Conservation (phyloP, 2,329 filamentous ascomycete species). For the Alternaria metachromatica region DNA sequence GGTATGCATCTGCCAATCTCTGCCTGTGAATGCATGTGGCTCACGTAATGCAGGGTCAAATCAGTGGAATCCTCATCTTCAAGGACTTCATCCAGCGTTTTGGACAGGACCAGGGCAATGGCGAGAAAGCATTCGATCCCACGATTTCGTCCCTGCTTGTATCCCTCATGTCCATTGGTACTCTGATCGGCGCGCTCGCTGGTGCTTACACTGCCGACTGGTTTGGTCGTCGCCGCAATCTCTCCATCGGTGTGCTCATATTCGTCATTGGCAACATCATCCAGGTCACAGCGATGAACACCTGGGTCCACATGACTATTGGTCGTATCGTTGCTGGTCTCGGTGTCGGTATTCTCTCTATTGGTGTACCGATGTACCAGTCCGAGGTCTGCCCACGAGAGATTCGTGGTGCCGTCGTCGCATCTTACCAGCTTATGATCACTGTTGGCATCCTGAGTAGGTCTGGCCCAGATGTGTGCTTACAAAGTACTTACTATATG, state of each 20-base stretch:
- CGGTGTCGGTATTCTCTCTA: constrained; percentile 54
- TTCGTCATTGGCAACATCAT: constrained; percentile 54
- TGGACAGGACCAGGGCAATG: constrained; percentile 54
- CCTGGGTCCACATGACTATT: constrained; percentile 58
- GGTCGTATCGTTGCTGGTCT: constrained; percentile 53
- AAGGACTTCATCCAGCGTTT: constrained; percentile 65
- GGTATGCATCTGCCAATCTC: constrained; percentile 32
- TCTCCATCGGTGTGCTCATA: constrained; percentile 57
- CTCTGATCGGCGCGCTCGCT: constrained; percentile 50
- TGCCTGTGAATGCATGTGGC: background rate
- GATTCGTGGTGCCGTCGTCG: constrained; percentile 69
- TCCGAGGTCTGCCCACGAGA: constrained; percentile 67
- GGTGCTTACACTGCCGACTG: constrained; percentile 61
- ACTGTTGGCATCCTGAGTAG: constrained; percentile 50
- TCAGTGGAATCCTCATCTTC: constrained; percentile 50
- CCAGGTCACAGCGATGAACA: constrained; percentile 50
- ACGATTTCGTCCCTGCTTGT: constrained; percentile 54
- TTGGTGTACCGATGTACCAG: constrained; percentile 72
- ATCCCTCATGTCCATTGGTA: constrained; percentile 48
- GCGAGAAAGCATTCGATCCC: constrained; percentile 47
- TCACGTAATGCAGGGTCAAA: constrained; percentile 33
- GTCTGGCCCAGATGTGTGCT: background rate
- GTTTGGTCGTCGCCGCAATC: constrained; percentile 55
- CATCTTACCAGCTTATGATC: constrained; percentile 55
- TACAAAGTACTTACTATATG: background rate